These are phyloP conservation scores for Hymenoscyphus linearis DNA, from an alignment of 2,329 filamentous ascomycete genomes.

Conservation along the genomic window DNA sequence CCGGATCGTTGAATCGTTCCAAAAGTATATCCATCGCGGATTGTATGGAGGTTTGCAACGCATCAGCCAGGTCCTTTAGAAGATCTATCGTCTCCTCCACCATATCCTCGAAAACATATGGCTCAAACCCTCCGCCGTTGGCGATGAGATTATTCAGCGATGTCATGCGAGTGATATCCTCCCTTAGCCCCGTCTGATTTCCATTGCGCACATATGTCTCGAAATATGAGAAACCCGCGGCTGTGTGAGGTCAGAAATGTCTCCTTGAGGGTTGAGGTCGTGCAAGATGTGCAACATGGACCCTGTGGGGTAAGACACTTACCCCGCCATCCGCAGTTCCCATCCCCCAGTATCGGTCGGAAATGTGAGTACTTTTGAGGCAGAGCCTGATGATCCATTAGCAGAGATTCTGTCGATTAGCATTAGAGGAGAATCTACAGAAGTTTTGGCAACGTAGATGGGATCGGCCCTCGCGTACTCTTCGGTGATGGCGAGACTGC, in stretches of 20 bases:
- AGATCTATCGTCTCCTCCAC: constrained; percentile 68
- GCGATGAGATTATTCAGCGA: constrained; percentile 67
- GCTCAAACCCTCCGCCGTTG: constrained; percentile 64
- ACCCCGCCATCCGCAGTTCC: constrained; percentile 98
- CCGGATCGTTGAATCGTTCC: constrained; percentile 69
- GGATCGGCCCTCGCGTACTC: constrained; percentile 88
- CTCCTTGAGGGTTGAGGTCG: constrained; percentile 4
- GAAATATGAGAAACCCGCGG: constrained; percentile 89
- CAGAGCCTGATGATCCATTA: constrained; percentile 53
- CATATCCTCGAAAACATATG: constrained; percentile 76
- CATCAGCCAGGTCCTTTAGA: constrained; percentile 55
- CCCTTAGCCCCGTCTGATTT: constrained; percentile 58
- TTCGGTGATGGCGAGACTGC: constrained; percentile 70
- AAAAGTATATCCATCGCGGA: constrained; percentile 50
- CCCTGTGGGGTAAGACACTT: constrained; percentile 41
- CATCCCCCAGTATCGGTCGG: constrained; percentile 83
- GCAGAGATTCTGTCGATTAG: background rate
- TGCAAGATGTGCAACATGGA: constrained; percentile 12
- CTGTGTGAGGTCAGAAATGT: constrained; percentile 42
- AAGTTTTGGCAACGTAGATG: constrained; percentile 79
- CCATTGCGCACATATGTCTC: constrained; percentile 71
- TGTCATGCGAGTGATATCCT: constrained; percentile 67
- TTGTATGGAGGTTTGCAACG: constrained; percentile 39
- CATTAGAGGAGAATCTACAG: constrained; percentile 49
- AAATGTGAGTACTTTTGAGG: constrained; percentile 82